phyloP scores from a whole-genome alignment of 768 basidiomycete species.

The Pilatotrama ljubarskyi region DNA sequence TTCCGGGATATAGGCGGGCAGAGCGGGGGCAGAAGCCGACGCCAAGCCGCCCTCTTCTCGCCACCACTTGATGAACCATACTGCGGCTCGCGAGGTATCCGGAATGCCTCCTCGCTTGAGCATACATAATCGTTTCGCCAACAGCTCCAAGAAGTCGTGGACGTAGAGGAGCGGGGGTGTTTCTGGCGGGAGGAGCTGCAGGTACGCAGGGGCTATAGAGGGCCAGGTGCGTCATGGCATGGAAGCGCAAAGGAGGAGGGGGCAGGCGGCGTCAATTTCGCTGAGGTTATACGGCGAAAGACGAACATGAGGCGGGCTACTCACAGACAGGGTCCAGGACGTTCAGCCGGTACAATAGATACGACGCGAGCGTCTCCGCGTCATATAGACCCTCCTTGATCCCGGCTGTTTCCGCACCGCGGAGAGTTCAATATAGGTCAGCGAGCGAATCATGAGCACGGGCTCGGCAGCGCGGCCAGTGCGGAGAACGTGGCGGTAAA shows the following conservation, averaged over 20 bases:
- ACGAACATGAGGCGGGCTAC: constrained; percentile 29
- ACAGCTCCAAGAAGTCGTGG: constrained; percentile 61
- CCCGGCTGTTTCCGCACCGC: constrained; percentile 57
- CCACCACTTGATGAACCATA: constrained; percentile 88
- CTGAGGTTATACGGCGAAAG: background rate
- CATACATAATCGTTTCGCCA: constrained; percentile 82
- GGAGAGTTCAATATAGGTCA: constrained; percentile 7
- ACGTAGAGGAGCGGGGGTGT: constrained; percentile 61
- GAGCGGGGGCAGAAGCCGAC: constrained; percentile 32
- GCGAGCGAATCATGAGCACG: background rate
- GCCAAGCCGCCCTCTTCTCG: constrained; percentile 68
- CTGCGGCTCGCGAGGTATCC: constrained; percentile 71
- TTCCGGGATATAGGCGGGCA: background rate
- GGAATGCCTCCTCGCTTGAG: constrained; percentile 71
- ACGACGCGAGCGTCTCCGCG: constrained; percentile 79
- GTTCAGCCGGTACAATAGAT: constrained; percentile 85
- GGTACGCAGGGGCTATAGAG: constrained; percentile 64
- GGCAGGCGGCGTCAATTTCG: background rate
- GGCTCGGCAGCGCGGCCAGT: background rate
- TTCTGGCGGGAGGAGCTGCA: constrained; percentile 56
- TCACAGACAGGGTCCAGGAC: constrained; percentile 69
- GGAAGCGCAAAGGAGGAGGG: background rate
- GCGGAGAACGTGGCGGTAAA: background rate
- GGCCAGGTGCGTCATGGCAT: constrained; percentile 3
- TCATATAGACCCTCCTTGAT: constrained; percentile 94